These are phyloP conservation scores for Fusarium caatingaense DNA, from an alignment of 2,329 filamentous ascomycete genomes.

Conservation along the genomic window DNA sequence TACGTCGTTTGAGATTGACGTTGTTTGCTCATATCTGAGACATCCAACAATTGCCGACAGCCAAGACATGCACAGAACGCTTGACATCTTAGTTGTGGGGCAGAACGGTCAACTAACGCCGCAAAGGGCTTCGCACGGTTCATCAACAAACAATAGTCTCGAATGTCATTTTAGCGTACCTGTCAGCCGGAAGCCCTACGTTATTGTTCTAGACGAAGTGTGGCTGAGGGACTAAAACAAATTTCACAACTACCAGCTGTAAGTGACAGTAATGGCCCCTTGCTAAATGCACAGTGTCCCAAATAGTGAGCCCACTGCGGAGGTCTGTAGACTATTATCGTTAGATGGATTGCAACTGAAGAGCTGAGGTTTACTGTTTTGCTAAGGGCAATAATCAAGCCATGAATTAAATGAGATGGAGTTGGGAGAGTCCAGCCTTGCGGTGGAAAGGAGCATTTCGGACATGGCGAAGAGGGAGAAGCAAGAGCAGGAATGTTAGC, in stretches of 20 bases:
- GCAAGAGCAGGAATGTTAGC: accelerated
- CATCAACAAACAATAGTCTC: not conserved
- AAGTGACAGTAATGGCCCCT: not conserved
- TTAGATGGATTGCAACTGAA: not conserved
- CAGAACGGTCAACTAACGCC: no score
- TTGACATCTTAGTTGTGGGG: no score
- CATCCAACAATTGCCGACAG: no score
- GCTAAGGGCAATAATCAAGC: not conserved
- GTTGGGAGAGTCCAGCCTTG: not conserved
- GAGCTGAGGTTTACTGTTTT: not conserved
- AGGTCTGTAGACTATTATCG: not conserved
- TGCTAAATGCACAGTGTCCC: not conserved
- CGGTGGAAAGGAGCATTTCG: not conserved
- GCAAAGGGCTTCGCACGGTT: no score
- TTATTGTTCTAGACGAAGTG: not conserved
- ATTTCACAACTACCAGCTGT: not conserved
- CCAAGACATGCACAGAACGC: no score
- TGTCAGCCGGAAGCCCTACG: not conserved
- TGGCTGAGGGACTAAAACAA: not conserved
- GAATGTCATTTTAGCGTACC: not conserved
- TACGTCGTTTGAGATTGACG: no score
- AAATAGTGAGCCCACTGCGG: not conserved
- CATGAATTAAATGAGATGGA: not conserved
- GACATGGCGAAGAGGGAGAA: not conserved
- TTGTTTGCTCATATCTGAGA: no score